Evolutionary conservation across 2,329 filamentous ascomycete genomes (phyloP), one percentile per base, ranked within the genome.

Genomic region (Aschersonia sp.): DNA sequence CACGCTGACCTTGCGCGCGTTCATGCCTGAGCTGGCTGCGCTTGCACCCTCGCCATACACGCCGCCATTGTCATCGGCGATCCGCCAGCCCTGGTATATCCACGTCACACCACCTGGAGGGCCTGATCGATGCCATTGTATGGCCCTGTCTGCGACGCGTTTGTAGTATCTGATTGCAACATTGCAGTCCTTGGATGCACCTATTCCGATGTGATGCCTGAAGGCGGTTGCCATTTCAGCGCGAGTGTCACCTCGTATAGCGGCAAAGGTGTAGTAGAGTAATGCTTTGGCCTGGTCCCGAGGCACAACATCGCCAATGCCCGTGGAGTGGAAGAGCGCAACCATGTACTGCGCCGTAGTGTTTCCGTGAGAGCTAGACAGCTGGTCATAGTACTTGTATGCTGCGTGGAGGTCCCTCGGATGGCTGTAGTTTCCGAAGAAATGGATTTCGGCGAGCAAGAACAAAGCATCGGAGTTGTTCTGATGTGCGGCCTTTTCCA

Each of bases 11-110:
- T 81, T 81, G 57, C 83, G 76, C 4, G 88, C 87, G 60, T 94
- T 89, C 49, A 78, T 74, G 5, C 92, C 92, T 0, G 92, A 84
- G 60, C 88, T 96, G 30, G 83, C 83, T 40, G 83, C 86, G 60
- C 90, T 97, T 10, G 92, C 92, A 4, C 92, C 94, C 65, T 95
- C 87, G 44, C 92, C 94, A 61, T 96, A 98, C 6, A 95, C 84
- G 42, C 92, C 92, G 6, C 92, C 94, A 32, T 83, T 71, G 45
- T 96, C 87, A 58, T 98, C 94, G 4, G 88, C 86, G 57, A 96
- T 85, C 49, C 87, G 79, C 67, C 86, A 94, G 6, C 83, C 79
- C 59, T 96, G 85, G 32, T 78, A 76, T 2, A 83, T 72, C 72
- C 94, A 82, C 33, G 76, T 72, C 65, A 84, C 81, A 5, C 92